Percentiles rank a stretch among this genome's conserved stretches.
phyloP scores from a whole-genome alignment of 495 filamentous ascomycete species.

The Aspergillus ellipticus region DNA sequence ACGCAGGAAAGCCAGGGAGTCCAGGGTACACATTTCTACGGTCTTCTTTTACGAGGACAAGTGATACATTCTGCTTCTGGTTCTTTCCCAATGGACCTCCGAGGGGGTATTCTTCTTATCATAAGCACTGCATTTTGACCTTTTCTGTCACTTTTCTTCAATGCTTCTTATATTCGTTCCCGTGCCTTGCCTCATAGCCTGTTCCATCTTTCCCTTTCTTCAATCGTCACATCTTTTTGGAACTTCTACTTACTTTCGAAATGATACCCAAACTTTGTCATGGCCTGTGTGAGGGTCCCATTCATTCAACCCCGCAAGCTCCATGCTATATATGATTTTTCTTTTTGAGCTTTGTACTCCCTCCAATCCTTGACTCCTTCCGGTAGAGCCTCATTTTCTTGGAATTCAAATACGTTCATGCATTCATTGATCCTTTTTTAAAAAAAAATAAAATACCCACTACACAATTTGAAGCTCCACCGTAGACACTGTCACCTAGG shows the following conservation, averaged over 20 bases:
- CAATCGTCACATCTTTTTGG: constrained; percentile 4
- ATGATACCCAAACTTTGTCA: constrained; percentile 36
- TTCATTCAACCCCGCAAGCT: not conserved
- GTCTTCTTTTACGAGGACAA: no score
- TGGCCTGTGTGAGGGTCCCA: not conserved
- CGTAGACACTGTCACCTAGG: no score
- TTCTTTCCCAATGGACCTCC: not conserved
- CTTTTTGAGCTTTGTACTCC: not conserved
- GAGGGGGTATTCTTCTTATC: not conserved
- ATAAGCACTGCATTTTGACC: not conserved
- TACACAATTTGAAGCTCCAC: no score
- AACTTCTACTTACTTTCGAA: constrained; percentile 12
- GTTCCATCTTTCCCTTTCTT: constrained; percentile 12
- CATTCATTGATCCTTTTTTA: no score
- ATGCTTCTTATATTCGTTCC: not conserved
- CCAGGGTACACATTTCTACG: not conserved
- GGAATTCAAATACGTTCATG: no score
- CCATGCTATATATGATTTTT: not conserved
- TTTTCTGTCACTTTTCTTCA: not conserved
- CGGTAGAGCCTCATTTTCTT: no score
- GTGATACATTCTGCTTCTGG: not conserved
- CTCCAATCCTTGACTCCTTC: no score
- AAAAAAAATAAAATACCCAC: no score
- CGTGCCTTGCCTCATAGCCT: constrained; percentile 4
- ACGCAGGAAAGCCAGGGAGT: not conserved